These are phyloP conservation scores for Parastagonospora nodorum DNA, from an alignment of 2,329 filamentous ascomycete species.

Conservation along the genomic window DNA sequence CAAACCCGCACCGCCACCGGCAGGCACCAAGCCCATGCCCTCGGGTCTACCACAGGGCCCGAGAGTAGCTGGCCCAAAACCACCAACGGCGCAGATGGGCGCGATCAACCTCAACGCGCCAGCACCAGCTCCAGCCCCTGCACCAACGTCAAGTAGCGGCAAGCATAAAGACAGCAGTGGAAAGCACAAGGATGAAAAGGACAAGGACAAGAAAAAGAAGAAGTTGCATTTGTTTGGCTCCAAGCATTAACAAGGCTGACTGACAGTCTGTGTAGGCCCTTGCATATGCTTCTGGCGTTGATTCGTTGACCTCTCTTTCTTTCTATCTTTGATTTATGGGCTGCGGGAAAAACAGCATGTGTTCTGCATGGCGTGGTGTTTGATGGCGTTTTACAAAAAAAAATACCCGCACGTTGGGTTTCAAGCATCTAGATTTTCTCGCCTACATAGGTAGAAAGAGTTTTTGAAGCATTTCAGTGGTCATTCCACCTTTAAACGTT, in stretches of 20 bases:
- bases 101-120: conserved; percentile 39
- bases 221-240: conserved; percentile 61
- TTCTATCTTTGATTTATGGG: not conserved
- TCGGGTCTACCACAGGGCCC: conserved; percentile 38
- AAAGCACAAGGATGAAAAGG: conserved; percentile 28
- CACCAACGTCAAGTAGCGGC: conserved; percentile 12
- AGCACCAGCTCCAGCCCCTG: conserved; percentile 6
- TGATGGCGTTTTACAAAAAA: not conserved
- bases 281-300: conserved; percentile 13
- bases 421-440: not conserved
- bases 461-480: not conserved
- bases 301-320: conserved; percentile 10
- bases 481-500: not conserved
- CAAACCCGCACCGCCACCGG: conserved; percentile 58
- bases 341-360: conserved; percentile 1
- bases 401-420: conserved; percentile 3
- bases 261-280: conserved; percentile 3
- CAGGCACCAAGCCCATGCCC: conserved; percentile 46
- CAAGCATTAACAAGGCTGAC: conserved; percentile 24
- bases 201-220: conserved; percentile 57
- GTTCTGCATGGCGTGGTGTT: conserved; percentile 15
- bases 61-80: conserved; percentile 30
- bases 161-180: conserved; percentile 21
- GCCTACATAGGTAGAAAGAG: not conserved
- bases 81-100: conserved; percentile 41